Evolutionary conservation across 805 yeast species (phyloP).

Genomic region (Candida nonsorbophila): DNA sequence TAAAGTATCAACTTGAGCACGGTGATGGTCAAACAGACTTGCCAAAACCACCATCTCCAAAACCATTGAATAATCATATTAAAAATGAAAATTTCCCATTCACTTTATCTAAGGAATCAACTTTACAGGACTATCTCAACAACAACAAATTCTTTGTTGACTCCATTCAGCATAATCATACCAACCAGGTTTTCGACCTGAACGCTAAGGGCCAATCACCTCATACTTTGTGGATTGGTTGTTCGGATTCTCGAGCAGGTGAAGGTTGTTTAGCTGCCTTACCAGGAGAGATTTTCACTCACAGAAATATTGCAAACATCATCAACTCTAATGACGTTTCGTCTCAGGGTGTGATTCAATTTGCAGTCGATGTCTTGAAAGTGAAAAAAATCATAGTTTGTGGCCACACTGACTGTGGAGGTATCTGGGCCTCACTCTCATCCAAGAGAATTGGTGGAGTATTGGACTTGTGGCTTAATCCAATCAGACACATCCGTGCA

Average conservation of each 20-base stretch:
- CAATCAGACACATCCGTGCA: conserved; percentile 64
- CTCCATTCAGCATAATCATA: conserved; percentile 43
- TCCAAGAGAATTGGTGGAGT: conserved; percentile 61
- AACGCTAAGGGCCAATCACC: conserved; percentile 88
- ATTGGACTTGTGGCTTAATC: conserved; percentile 68
- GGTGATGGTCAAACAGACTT: conserved; percentile 34
- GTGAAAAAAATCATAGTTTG: conserved; percentile 80
- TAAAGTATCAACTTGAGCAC: conserved; percentile 34
- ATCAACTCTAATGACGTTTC: conserved; percentile 68
- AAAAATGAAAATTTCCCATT: conserved; percentile 33
- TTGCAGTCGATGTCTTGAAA: conserved; percentile 78
- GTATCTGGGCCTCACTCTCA: conserved; percentile 74
- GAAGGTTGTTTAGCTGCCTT: conserved; percentile 70
- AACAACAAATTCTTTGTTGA: conserved; percentile 46
- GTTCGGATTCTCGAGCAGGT: conserved; percentile 87
- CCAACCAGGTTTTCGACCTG: conserved; percentile 48
- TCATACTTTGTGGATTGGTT: conserved; percentile 89
- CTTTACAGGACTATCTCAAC: conserved; percentile 42
- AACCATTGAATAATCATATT: conserved; percentile 3
- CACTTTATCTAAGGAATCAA: conserved; percentile 43
- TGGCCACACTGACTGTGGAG: conserved; percentile 96
- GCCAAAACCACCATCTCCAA: conserved; percentile 3
- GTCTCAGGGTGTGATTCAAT: conserved; percentile 75
- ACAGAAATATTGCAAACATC: conserved; percentile 82
- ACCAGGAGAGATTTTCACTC: conserved; percentile 90